Conservation (phyloP, 2,329 filamentous ascomycete species). For the Fusarium abutilonis region DNA sequence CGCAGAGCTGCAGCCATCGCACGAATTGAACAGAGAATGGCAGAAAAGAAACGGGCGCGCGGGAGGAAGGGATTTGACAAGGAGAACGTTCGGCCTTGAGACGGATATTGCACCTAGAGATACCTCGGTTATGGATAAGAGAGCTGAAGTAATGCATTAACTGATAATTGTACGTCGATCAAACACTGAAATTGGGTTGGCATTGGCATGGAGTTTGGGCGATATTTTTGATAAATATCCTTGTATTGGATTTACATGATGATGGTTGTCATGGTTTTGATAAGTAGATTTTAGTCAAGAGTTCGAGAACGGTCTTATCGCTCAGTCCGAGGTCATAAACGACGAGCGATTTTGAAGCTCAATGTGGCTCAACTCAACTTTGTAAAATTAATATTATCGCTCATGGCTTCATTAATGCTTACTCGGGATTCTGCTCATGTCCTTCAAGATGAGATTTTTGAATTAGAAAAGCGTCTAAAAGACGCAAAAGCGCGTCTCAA, state of each 20-base stretch:
- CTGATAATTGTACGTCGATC: slow-evolving; percentile 14
- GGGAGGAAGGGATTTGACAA: slow-evolving; percentile 54
- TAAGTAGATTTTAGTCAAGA: slow-evolving; percentile 22
- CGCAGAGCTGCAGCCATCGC: slow-evolving; percentile 65
- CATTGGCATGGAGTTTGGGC: slow-evolving; percentile 43
- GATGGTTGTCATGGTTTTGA: slow-evolving; percentile 33
- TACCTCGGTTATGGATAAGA: slow-evolving; percentile 17
- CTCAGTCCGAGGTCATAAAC: neutral
- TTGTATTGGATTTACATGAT: slow-evolving; percentile 39
- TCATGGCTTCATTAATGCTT: slow-evolving; percentile 43
- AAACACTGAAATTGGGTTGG: slow-evolving; percentile 12
- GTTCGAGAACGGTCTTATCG: slow-evolving; percentile 36
- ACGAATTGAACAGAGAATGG: slow-evolving; percentile 63
- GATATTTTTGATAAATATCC: slow-evolving; percentile 18
- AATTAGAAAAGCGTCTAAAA: slow-evolving; percentile 64
- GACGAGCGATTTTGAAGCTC: slow-evolving; percentile 25
- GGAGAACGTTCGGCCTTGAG: slow-evolving; percentile 60
- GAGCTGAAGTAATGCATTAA: slow-evolving; percentile 34
- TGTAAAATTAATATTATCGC: slow-evolving; percentile 15
- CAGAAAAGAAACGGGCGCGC: slow-evolving; percentile 58
- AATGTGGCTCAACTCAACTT: slow-evolving; percentile 18
- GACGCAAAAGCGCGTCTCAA: slow-evolving; percentile 58
- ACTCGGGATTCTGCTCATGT: slow-evolving; percentile 43
- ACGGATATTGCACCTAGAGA: slow-evolving; percentile 12
- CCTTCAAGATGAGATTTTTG: slow-evolving; percentile 65